Evolutionary conservation across 176 grass and related monocot species (phyloP).

Genomic region (Leersia perrieri): DNA sequence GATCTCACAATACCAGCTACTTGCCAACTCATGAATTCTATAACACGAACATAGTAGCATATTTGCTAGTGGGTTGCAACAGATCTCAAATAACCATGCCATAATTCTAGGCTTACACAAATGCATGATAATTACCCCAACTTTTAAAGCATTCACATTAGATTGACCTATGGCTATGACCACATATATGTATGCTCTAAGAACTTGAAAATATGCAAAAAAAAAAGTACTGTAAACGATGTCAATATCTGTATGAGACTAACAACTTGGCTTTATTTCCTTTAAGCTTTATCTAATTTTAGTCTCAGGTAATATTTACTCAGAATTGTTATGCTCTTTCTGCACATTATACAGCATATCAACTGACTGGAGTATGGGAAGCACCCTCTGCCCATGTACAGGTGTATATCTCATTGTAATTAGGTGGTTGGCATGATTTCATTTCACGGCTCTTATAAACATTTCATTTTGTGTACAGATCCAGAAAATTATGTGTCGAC

Average conservation of each 20-base stretch:
- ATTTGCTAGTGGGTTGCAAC: no score
- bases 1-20: neutral
- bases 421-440: neutral
- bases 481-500: slow-evolving; percentile 40
- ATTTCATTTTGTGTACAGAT: slow-evolving; percentile 38
- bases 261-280: neutral
- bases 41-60: neutral
- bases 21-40: neutral
- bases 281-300: neutral
- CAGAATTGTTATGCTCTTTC: neutral
- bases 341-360: slow-evolving; percentile 46
- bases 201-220: no score
- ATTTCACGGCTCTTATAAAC: slow-evolving; percentile 5
- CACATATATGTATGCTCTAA: no score
- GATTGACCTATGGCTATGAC: no score
- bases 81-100: no score
- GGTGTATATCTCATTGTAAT: slow-evolving; percentile 38
- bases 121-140: no score
- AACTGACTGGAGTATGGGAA: slow-evolving; percentile 68
- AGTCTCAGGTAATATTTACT: neutral
- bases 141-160: no score
- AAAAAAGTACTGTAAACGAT: neutral
- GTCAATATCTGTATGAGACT: neutral
- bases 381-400: slow-evolving; percentile 76
- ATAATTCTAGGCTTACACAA: no score